Evolutionary conservation across 139 green algal genomes (phyloP).

Genomic region (Coelastrella sp.): DNA sequence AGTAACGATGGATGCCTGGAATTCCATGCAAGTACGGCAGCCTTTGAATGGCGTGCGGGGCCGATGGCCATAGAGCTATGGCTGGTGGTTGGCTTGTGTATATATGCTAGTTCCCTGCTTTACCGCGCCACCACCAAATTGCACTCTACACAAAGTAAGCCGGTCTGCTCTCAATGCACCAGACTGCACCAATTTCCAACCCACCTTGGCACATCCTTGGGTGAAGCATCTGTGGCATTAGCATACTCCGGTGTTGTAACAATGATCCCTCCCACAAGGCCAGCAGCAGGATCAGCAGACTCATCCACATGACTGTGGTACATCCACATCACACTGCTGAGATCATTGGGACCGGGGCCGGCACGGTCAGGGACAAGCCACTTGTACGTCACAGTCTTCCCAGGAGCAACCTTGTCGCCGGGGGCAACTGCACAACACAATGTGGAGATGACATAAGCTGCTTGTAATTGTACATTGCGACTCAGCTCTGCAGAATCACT

Average conservation of each 20-base stretch:
- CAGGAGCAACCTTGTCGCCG: constrained; percentile 48
- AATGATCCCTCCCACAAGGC: constrained; percentile 75
- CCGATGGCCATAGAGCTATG: too few relatives aligned
- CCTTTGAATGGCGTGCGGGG: not conserved
- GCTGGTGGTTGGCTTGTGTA: too few relatives aligned
- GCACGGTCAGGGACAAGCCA: constrained; percentile 77
- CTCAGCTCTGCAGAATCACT: too few relatives aligned
- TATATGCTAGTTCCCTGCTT: too few relatives aligned
- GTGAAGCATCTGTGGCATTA: constrained; percentile 30
- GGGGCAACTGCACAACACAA: constrained; percentile 25
- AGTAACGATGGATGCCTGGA: too few relatives aligned
- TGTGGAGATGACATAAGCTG: too few relatives aligned
- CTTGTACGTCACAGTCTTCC: constrained; percentile 55
- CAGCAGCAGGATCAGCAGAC: constrained; percentile 69
- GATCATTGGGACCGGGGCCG: constrained; percentile 72
- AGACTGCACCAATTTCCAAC: not conserved
- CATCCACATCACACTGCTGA: constrained; percentile 81
- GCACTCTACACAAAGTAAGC: too few relatives aligned
- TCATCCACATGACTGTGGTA: constrained; percentile 67
- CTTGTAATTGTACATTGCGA: too few relatives aligned
- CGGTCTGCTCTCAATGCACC: too few relatives aligned
- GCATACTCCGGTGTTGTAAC: constrained; percentile 56
- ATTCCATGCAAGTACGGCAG: too few relatives aligned
- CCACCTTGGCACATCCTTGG: constrained; percentile 57
- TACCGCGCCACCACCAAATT: too few relatives aligned